These are phyloP conservation scores for Eleusine indica DNA, from an alignment of 176 grass and related monocot species.

Conservation along the genomic window DNA sequence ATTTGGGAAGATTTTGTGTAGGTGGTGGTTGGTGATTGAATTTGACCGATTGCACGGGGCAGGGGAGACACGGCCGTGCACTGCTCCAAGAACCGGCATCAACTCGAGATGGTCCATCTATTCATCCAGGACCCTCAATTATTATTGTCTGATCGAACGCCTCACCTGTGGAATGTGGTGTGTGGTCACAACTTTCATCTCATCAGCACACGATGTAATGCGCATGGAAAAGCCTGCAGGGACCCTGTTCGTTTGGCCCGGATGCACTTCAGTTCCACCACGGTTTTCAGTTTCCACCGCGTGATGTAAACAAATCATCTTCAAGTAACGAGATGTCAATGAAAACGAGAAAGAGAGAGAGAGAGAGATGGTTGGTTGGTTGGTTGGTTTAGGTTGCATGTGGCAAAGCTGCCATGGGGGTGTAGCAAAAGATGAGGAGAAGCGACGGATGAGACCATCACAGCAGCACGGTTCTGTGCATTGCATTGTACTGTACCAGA, in stretches of 20 bases:
- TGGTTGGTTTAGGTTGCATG: conserved; percentile 35
- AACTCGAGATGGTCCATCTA: conserved; percentile 28
- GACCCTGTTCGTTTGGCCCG: conserved; percentile 10
- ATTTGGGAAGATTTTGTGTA: neutral
- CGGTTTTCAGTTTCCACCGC: neutral
- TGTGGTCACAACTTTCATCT: neutral
- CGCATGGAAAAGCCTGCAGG: conserved; percentile 18
- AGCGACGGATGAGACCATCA: conserved; percentile 32
- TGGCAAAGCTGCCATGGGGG: conserved; percentile 45
- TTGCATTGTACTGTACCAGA: conserved; percentile 22
- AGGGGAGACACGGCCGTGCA: conserved; percentile 26
- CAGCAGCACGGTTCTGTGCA: neutral
- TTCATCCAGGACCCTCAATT: neutral
- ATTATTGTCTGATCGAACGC: neutral
- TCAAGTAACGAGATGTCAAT: neutral
- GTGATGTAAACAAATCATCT: neutral
- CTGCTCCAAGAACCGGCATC: conserved; percentile 32
- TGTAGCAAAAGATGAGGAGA: conserved; percentile 31
- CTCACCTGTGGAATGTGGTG: conserved; percentile 25
- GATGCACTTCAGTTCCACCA: neutral
- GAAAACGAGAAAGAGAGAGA: neutral
- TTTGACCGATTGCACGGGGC: neutral
- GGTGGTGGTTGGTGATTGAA: neutral
- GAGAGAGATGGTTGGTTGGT: neutral
- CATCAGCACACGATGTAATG: neutral